Evolutionary conservation across 2,329 filamentous ascomycete species (phyloP).

Genomic region (Trichoderma koningii): DNA sequence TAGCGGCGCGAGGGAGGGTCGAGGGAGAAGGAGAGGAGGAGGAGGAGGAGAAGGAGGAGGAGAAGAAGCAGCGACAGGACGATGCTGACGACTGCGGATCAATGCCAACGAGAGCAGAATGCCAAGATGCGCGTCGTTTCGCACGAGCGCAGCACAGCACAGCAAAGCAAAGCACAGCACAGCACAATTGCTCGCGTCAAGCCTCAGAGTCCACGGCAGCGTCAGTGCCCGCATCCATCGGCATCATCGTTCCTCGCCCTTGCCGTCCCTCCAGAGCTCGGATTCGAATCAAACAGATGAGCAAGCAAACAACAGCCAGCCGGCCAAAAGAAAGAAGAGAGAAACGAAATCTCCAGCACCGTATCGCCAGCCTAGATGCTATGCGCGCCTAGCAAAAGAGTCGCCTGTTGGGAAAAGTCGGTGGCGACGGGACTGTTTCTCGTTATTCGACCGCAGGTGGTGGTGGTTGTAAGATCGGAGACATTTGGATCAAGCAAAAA

Average conservation of each 20-base stretch:
- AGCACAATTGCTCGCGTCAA: conserved; percentile 22
- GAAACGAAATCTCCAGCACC: neutral
- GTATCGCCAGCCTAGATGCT: neutral
- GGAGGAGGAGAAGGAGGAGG: neutral
- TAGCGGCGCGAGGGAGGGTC: neutral
- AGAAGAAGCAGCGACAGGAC: neutral
- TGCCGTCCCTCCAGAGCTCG: no score
- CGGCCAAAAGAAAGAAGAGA: neutral
- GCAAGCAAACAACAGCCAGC: no score
- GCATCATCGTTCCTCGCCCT: conserved; percentile 25
- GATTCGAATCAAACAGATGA: no score
- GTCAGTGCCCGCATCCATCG: conserved; percentile 28
- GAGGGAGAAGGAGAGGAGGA: neutral
- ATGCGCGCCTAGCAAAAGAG: neutral
- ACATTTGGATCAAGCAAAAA: neutral
- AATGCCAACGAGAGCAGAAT: no score
- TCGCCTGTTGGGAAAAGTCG: no score
- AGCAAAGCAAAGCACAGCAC: neutral
- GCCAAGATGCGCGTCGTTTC: conserved; percentile 6
- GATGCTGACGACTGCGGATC: no score
- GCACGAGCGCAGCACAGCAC: neutral
- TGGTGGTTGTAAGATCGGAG: conserved; percentile 10
- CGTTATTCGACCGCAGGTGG: no score
- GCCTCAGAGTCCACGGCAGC: conserved; percentile 28
- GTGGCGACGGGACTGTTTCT: no score